Evolutionary conservation across 805 yeast genomes (phyloP).

Genomic region (Hanseniaspora mollemarum): DNA sequence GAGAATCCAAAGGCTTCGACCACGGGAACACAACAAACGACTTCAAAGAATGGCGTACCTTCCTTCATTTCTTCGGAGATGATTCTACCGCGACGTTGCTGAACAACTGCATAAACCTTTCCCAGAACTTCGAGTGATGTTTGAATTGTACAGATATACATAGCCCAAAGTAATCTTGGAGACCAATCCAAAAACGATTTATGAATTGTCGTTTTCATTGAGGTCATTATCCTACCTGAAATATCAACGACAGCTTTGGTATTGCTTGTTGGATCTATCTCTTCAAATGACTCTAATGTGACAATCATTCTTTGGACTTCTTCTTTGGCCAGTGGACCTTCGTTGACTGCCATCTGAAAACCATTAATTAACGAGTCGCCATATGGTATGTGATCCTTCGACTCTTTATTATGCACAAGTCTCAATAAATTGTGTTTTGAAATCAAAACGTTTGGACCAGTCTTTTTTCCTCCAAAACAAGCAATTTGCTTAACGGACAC

Average conservation of each 20-base stretch:
- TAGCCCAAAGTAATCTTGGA: constrained; percentile 83
- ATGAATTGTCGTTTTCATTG: constrained; percentile 63
- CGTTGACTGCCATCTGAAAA: constrained; percentile 66
- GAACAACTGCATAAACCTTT: constrained; percentile 88
- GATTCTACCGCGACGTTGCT: constrained; percentile 73
- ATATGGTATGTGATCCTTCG: constrained; percentile 29
- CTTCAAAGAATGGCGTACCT: constrained; percentile 91
- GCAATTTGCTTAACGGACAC: constrained; percentile 35
- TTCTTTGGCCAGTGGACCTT: constrained; percentile 85
- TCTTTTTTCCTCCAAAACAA: constrained; percentile 65
- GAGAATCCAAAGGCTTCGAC: constrained; percentile 94
- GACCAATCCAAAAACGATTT: constrained; percentile 65
- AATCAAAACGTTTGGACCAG: constrained; percentile 63
- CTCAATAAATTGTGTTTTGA: constrained; percentile 30
- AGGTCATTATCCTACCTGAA: constrained; percentile 63
- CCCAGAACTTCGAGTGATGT: constrained; percentile 91
- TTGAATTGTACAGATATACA: constrained; percentile 89
- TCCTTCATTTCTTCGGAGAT: constrained; percentile 92
- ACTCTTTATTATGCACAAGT: constrained; percentile 25
- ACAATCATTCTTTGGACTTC: constrained; percentile 73
- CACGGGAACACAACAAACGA: constrained; percentile 78
- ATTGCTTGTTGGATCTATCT: constrained; percentile 22
- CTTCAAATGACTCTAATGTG: constrained; percentile 33
- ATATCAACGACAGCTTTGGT: constrained; percentile 35
- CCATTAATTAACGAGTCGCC: constrained; percentile 67